phyloP scores from a whole-genome alignment of 108 stramenopile genomes.

The Aurantiochytrium sp. region DNA sequence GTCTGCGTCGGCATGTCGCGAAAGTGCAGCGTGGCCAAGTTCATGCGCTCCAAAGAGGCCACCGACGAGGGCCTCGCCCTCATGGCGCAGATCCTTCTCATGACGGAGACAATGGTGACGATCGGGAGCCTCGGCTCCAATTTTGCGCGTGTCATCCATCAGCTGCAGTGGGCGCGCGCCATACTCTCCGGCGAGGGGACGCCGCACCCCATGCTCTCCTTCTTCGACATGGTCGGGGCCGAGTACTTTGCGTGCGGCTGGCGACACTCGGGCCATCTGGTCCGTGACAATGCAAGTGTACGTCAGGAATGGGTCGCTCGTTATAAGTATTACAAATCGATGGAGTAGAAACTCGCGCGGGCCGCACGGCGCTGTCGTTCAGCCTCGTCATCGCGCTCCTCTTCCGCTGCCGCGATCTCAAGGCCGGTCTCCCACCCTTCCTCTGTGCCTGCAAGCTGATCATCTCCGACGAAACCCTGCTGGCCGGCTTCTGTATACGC shows the following conservation, averaged over 20 bases:
- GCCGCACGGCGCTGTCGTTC: background rate
- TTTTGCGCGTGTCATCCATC: conserved; percentile 13
- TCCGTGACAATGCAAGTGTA: background rate
- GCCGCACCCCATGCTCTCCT: background rate
- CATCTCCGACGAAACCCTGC: background rate
- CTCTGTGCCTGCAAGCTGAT: background rate
- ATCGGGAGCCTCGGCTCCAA: conserved; percentile 12
- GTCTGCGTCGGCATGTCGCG: background rate
- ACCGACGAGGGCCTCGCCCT: background rate
- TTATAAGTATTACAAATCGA: background rate
- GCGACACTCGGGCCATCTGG: background rate
- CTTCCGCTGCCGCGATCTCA: background rate
- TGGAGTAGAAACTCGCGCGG: background rate
- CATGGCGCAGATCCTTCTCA: conserved; percentile 7
- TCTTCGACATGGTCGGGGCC: background rate
- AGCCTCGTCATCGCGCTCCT: background rate
- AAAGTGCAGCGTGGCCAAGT: background rate
- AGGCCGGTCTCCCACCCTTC: background rate
- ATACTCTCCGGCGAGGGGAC: background rate
- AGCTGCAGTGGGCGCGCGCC: background rate
- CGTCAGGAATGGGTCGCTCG: background rate
- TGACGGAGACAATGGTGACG: conserved; percentile 1
- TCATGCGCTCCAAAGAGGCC: background rate
- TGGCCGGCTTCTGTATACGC: background rate
- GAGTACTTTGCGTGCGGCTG: conserved; percentile 21